Conservation (phyloP, 768 basidiomycete genomes). For the Mycena floridula region DNA sequence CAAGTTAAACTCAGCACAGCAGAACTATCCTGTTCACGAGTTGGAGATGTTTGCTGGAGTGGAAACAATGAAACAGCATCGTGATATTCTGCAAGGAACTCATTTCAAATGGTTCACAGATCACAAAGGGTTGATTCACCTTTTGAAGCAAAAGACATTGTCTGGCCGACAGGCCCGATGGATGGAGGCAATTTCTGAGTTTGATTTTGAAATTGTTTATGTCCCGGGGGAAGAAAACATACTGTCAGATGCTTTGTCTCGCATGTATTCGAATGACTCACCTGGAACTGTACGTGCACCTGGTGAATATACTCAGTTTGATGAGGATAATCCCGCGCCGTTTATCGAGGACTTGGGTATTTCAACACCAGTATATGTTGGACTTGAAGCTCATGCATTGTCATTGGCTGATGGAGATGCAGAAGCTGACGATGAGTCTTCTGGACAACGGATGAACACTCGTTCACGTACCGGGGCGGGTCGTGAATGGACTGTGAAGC, state of each 20-base stretch:
- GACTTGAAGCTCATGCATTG: conserved; percentile 1
- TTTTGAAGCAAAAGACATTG: conserved; percentile 16
- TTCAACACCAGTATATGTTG: not conserved
- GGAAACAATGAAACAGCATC: conserved; percentile 10
- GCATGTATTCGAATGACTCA: not conserved
- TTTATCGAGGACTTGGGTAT: conserved; percentile 10
- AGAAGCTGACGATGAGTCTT: too few relatives aligned
- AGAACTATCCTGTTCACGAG: conserved; percentile 25
- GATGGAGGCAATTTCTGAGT: not conserved
- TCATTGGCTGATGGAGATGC: too few relatives aligned
- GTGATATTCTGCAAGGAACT: conserved; percentile 9
- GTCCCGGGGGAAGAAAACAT: conserved; percentile 18
- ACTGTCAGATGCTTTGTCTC: conserved; percentile 13
- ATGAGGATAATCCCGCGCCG: conserved; percentile 17
- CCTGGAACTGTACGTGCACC: conserved; percentile 4
- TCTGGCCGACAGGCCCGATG: conserved; percentile 16
- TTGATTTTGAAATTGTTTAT: conserved; percentile 11
- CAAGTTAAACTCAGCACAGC: conserved; percentile 26
- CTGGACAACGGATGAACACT: too few relatives aligned
- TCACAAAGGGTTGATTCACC: conserved; percentile 5
- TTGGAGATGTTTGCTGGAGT: conserved; percentile 21
- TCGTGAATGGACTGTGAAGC: too few relatives aligned
- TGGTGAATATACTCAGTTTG: conserved; percentile 3
- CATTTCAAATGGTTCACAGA: conserved; percentile 8
- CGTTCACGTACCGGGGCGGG: too few relatives aligned